Evolutionary conservation across 2,329 filamentous ascomycete genomes (phyloP).

Genomic region (Rutstroemia sp.): DNA sequence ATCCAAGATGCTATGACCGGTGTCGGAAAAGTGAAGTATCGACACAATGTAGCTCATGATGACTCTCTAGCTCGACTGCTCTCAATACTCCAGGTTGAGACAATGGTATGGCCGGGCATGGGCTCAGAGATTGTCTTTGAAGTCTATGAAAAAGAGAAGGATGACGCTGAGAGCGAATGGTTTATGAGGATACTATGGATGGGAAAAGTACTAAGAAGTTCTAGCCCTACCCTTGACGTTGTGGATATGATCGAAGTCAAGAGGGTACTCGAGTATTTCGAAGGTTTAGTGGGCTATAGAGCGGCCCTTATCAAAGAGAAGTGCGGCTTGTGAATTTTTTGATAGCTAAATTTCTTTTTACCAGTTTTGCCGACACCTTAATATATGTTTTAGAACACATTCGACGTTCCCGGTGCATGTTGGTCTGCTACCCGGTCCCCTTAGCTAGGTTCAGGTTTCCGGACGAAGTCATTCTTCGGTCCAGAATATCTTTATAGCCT

Average conservation of each 20-base stretch:
- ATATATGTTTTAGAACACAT: no score
- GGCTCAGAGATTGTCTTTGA: conserved; percentile 73
- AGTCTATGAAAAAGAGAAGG: conserved; percentile 45
- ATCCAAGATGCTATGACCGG: conserved; percentile 47
- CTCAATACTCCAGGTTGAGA: conserved; percentile 61
- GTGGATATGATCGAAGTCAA: conserved; percentile 66
- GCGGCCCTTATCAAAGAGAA: conserved; percentile 37
- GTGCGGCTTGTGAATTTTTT: conserved; percentile 15
- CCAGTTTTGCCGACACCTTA: no score
- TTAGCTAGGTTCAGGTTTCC: no score
- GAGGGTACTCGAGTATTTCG: conserved; percentile 60
- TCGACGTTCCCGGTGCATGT: no score
- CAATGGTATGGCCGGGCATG: conserved; percentile 84
- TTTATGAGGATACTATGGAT: conserved; percentile 66
- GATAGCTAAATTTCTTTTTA: no score
- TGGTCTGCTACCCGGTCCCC: no score
- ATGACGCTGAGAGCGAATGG: conserved; percentile 26
- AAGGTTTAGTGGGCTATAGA: conserved; percentile 56
- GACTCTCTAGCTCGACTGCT: conserved; percentile 62
- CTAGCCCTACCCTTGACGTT: conserved; percentile 57
- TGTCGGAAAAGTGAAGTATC: conserved; percentile 44
- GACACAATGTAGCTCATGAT: conserved; percentile 77
- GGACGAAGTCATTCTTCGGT: no score
- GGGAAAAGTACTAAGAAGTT: conserved; percentile 59
- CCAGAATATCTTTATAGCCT: no score